Evolutionary conservation across 202 grass and related monocot species (phyloP).

Genomic region (Thinopyrum obtusiflorum): DNA sequence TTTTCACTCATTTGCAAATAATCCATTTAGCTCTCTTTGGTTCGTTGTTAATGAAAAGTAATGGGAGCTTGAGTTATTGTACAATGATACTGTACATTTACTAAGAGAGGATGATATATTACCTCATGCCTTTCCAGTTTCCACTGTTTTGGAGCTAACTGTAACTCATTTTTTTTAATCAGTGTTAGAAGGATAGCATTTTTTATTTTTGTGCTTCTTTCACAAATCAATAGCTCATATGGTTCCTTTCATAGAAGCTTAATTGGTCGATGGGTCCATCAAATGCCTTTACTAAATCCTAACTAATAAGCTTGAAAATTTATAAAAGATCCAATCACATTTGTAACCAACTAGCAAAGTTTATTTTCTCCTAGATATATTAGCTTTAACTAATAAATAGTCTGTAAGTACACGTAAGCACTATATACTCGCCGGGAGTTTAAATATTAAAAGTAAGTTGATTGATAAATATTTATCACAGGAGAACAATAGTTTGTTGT

Average conservation of each 20-base stretch:
- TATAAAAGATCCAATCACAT: neutral
- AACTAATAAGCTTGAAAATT: neutral
- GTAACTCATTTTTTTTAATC: neutral
- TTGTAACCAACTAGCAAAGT: neutral
- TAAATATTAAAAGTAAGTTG: neutral
- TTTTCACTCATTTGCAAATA: neutral
- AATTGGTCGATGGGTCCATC: neutral
- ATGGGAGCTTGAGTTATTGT: no score
- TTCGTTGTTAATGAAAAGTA: neutral
- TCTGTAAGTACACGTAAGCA: neutral
- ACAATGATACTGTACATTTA: neutral
- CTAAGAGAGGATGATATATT: neutral
- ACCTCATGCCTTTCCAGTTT: neutral
- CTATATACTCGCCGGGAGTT: neutral
- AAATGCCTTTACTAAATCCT: neutral
- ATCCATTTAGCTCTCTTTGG: neutral
- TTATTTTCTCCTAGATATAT: constrained; percentile 1
- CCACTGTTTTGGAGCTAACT: neutral
- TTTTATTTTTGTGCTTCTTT: neutral
- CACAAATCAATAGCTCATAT: neutral
- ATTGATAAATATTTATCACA: no score
- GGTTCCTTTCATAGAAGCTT: neutral
- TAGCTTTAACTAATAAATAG: neutral
- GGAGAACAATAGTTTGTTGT: neutral
- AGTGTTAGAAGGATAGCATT: neutral